Evolutionary conservation across 371 early-diverging fungal species (phyloP), one percentile per base, ranked within the genome.

Genomic region (Rhizopus stolonifer): DNA sequence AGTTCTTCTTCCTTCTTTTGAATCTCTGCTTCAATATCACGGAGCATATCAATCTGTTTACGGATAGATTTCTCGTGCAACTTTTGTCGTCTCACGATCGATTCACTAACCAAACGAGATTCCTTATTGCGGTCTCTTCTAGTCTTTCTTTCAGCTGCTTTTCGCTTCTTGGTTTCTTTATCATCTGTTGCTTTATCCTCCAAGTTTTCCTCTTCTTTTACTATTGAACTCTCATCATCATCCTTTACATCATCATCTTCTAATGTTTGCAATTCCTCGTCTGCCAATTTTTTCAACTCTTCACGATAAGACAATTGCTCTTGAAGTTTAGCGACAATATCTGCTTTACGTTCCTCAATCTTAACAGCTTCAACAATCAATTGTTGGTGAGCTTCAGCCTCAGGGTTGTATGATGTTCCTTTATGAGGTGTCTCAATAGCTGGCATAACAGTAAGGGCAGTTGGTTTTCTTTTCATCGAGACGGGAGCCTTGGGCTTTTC

Each of bases 381-480:
- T 44, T 66, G 77, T 60, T 91, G 86, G 75, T 95, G 94, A 36
- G 90, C 90, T 47, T 84, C 81, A 57, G 81, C 72, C 7, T 81
- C 73, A 10, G 98, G 96, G 55, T 91, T 90, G 69, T 98, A 98
- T 9, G 95, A 95, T 0, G 91, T 83, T 44, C 98, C 98, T 0
- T 90, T 85, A 54, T 90, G 89, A 15, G 88, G 82, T 38, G 87
- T 69, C 17, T 76, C 69, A 14, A 97, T 87, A 3, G 93, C 89
- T 1, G 90, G 81, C 8, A 68, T 53, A 47, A 72, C 68, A 26
- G 82, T 34, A 13, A 53, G 51, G 1, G 70, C 80, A 50, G 65
- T 52, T 13, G 80, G 81, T 62, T 70, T 80, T 60, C 56, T 65
- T 60, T 58, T 68, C 39, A 74, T 60, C 7, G 79, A 81, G 36